Evolutionary conservation across 2,329 filamentous ascomycete genomes (phyloP), one percentile per base, ranked within the genome.

Genomic region (Exophiala sideris): DNA sequence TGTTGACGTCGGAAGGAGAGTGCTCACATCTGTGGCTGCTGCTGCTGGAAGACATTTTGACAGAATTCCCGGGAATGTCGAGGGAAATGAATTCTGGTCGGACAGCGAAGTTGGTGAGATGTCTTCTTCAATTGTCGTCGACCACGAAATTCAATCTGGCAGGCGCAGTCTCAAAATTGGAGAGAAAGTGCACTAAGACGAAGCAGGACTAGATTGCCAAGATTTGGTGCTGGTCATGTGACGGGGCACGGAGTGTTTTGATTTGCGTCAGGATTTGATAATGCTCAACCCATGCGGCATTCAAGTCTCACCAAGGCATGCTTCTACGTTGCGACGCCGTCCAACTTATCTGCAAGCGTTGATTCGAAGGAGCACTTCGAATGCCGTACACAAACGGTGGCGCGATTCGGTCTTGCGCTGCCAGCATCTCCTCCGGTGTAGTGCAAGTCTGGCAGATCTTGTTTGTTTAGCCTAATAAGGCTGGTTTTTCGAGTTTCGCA

Each of bases 31-130:
- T 85, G 85, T 91, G 87, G 79, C 88, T 88, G 74, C 86, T 81
- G 74, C 86, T 81, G 84, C 89, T 87, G 73, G 88, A 86, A 87
- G 87, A 84, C 88, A 94, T 94, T 77, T 83, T 91, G 86, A 79
- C 77, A 77, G 73, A 68, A 45, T 57, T 55, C 41, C 29, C 21
- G 41, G 35, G 10, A 38, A 12, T 24, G 41, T 44, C 41, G 41
- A 44, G 21, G 21, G 24, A 29, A 29, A 29, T 5, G 24, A 29
- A 29, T 29, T 29, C 24, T 29, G 24, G 24, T 29, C 24, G 24
- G 24, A 29, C 24, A 29, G 24, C 24, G 24, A 29, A 8, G 24
- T 29, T 29, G 24, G 24, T 29, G 24, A 29, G 24, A 29, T 29
- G 2, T 29, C 24, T 29, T 29, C 5, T 29, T 29, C 24, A 29